phyloP scores from a whole-genome alignment of 2,329 filamentous ascomycete genomes.

The Pseudocercospora eumusae region DNA sequence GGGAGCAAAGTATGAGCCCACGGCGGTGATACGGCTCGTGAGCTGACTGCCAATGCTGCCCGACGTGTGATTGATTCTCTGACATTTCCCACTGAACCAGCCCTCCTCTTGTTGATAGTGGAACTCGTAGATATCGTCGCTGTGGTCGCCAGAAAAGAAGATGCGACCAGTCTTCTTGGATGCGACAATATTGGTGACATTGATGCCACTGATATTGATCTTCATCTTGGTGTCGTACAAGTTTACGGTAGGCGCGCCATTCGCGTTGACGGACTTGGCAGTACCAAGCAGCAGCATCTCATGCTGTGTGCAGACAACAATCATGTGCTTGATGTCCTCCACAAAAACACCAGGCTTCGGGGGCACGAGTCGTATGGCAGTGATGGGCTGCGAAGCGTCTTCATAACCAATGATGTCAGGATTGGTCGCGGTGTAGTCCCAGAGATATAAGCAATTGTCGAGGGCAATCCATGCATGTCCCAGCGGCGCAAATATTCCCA shows the following conservation, averaged over 20 bases:
- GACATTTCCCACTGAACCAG: slow-evolving; percentile 92
- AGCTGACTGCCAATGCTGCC: slow-evolving; percentile 42
- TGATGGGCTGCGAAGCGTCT: slow-evolving; percentile 83
- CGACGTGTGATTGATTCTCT: slow-evolving; percentile 63
- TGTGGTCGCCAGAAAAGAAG: slow-evolving; percentile 80
- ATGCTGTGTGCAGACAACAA: slow-evolving; percentile 82
- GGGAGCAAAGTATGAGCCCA: slow-evolving; percentile 38
- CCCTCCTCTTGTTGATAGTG: slow-evolving; percentile 96
- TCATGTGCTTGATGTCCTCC: slow-evolving; percentile 77
- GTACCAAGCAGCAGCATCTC: slow-evolving; percentile 89
- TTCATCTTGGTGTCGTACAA: slow-evolving; percentile 90
- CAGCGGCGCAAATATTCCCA: slow-evolving; percentile 93
- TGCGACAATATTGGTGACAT: slow-evolving; percentile 73
- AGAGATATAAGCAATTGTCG: slow-evolving; percentile 93
- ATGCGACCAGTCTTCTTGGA: slow-evolving; percentile 80
- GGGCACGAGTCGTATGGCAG: slow-evolving; percentile 81
- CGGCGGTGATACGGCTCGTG: slow-evolving; percentile 42
- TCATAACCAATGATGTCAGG: slow-evolving; percentile 91
- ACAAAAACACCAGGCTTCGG: slow-evolving; percentile 89
- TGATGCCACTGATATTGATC: slow-evolving; percentile 70
- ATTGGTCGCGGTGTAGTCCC: slow-evolving; percentile 95
- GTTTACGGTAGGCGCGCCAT: slow-evolving; percentile 70
- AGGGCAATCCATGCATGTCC: slow-evolving; percentile 95
- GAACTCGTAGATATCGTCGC: slow-evolving; percentile 89
- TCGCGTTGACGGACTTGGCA: slow-evolving; percentile 62